Percentiles rank a stretch among this genome's conserved stretches.
Evolutionary conservation across 768 basidiomycete species (phyloP).

Genomic region (Candolleomyces efflorescens): DNA sequence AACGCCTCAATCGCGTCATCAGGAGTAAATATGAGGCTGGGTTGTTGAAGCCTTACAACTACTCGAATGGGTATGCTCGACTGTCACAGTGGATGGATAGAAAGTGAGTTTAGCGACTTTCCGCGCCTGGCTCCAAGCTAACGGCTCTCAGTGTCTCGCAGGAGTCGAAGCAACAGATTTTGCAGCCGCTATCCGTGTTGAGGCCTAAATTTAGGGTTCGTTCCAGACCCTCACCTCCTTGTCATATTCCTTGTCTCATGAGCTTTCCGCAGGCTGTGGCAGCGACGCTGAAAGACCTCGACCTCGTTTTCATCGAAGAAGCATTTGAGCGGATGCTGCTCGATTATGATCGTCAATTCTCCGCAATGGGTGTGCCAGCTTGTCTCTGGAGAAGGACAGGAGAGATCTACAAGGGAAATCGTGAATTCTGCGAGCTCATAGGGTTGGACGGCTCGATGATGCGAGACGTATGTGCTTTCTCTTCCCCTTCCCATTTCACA

Average conservation of each 20-base stretch:
- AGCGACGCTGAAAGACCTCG: slow-evolving; percentile 36
- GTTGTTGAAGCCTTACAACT: slow-evolving; percentile 91
- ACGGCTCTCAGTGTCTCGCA: slow-evolving; percentile 64
- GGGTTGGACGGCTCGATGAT: slow-evolving; percentile 85
- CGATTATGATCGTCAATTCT: slow-evolving; percentile 92
- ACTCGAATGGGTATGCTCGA: slow-evolving; percentile 92
- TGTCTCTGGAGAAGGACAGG: slow-evolving; percentile 97
- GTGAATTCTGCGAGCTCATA: slow-evolving; percentile 90
- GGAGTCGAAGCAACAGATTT: slow-evolving; percentile 87
- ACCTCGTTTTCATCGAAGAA: slow-evolving; percentile 97
- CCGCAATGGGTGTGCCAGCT: slow-evolving; percentile 95
- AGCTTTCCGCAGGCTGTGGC: background rate
- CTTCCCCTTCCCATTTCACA: slow-evolving; percentile 1
- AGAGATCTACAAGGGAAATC: slow-evolving; percentile 98
- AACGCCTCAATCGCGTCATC: slow-evolving; percentile 87
- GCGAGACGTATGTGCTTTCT: slow-evolving; percentile 60
- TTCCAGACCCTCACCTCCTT: background rate
- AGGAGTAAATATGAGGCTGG: slow-evolving; percentile 97
- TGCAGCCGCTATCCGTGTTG: slow-evolving; percentile 82
- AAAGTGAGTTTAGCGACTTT: slow-evolving; percentile 49
- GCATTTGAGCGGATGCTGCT: slow-evolving; percentile 93
- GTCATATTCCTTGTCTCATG: background rate
- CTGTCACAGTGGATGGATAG: slow-evolving; percentile 93
- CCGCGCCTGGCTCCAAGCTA: background rate
- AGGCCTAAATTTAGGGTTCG: slow-evolving; percentile 78